Evolutionary conservation across 495 filamentous ascomycete species (phyloP).

Genomic region (Hypoxylon perforatum): DNA sequence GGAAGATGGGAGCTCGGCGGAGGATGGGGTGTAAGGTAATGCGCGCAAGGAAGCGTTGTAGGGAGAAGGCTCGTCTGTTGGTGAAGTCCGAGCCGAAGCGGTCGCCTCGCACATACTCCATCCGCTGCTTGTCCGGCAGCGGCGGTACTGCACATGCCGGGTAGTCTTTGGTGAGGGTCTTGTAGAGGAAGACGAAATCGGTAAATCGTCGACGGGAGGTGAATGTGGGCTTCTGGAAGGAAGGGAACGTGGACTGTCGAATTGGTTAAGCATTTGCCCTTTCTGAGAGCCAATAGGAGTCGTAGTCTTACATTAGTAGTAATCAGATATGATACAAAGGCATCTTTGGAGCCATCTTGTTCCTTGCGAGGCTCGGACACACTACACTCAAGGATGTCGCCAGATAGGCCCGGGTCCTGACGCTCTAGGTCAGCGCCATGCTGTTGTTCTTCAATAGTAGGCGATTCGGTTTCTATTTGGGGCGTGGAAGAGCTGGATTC

Average conservation of each 20-base stretch:
- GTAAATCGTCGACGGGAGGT: slow-evolving; percentile 90
- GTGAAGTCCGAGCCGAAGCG: slow-evolving; percentile 96
- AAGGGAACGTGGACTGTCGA: slow-evolving; percentile 86
- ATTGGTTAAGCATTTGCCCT: slow-evolving; percentile 19
- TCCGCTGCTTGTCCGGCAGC: slow-evolving; percentile 97
- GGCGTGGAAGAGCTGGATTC: slow-evolving; percentile 33
- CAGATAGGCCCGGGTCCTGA: slow-evolving; percentile 75
- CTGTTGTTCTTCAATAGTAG: slow-evolving; percentile 40
- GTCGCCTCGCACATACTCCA: slow-evolving; percentile 97
- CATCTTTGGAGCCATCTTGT: slow-evolving; percentile 96
- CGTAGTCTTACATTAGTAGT: slow-evolving; percentile 78
- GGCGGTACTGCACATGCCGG: slow-evolving; percentile 93
- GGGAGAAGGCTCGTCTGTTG: slow-evolving; percentile 85
- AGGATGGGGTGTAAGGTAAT: slow-evolving; percentile 89
- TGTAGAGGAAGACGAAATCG: slow-evolving; percentile 97
- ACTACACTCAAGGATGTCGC: slow-evolving; percentile 83
- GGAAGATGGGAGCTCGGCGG: slow-evolving; percentile 81
- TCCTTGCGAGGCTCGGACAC: slow-evolving; percentile 89
- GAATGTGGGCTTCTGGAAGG: slow-evolving; percentile 83
- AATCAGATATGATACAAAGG: slow-evolving; percentile 94
- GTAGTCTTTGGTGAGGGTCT: slow-evolving; percentile 85
- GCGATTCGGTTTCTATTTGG: slow-evolving; percentile 45
- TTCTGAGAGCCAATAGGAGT: neutral
- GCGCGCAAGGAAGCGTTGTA: slow-evolving; percentile 91
- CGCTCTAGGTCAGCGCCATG: slow-evolving; percentile 44